Conservation (phyloP, 2,329 filamentous ascomycete genomes). For the Pleoardoris graminearum region DNA sequence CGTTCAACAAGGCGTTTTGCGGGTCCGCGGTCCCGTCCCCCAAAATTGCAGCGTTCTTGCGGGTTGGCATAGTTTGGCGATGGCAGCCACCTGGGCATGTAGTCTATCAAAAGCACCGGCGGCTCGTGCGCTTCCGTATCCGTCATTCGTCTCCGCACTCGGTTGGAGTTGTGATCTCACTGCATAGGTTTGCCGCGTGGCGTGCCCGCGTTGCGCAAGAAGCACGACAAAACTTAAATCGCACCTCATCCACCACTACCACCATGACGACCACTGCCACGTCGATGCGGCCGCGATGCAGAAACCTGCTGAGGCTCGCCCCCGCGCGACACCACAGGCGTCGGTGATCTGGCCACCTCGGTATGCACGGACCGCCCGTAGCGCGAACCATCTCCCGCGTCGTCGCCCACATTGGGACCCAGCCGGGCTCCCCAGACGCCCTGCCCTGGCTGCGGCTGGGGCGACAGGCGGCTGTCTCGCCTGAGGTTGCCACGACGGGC, state of each 20-base stretch:
- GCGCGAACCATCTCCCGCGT: conserved; percentile 41
- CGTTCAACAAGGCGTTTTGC: conserved; percentile 28
- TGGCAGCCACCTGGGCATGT: conserved; percentile 32
- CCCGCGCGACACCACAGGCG: background rate
- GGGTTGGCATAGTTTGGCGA: conserved; percentile 22
- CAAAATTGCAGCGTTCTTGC: conserved; percentile 36
- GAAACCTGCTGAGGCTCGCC: background rate
- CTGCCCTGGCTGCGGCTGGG: conserved; percentile 10
- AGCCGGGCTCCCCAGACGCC: conserved; percentile 22
- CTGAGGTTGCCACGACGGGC: conserved; percentile 8
- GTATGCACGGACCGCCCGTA: conserved; percentile 29
- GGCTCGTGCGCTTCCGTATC: conserved; percentile 3
- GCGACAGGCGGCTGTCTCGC: too few relatives aligned
- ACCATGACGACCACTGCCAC: background rate
- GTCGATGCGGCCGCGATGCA: background rate
- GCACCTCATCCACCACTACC: background rate
- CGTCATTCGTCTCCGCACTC: background rate
- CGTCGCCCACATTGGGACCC: conserved; percentile 16
- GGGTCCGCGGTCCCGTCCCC: conserved; percentile 12
- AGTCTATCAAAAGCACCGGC: conserved; percentile 42
- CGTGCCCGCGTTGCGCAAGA: too few relatives aligned
- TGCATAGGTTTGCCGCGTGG: too few relatives aligned
- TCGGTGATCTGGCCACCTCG: background rate
- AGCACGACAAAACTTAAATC: background rate
- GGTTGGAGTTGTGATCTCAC: background rate